Evolutionary conservation across 1,139 yeast genomes (phyloP), one percentile per base, ranked within the genome.

Genomic region (Kodamaea sp.): DNA sequence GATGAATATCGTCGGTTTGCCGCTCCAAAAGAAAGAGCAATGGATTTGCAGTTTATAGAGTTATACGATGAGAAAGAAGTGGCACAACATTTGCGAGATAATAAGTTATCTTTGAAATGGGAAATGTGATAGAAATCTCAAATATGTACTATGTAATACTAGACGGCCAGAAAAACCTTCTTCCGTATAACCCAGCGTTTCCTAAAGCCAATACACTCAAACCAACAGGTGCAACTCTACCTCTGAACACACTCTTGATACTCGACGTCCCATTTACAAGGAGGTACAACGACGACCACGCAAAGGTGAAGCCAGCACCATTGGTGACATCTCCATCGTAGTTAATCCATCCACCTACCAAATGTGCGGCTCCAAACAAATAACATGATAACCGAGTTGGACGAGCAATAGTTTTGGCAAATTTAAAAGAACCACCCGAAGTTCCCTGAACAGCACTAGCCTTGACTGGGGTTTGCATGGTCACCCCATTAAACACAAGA

Each of bases 1-100:
- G 97, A 92, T 53, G 98, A 92, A 57, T 92, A 92, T 62, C 69
- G 97, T 43, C 75, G 92, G 54, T 92, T 88, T 67, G 95, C 97
- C 5, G 86, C 86, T 40, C 98, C 98, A 7, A 92, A 92, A 63
- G 95, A 89, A 41, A 70, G 98, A 48, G 95, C 96, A 8, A 72
- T 92, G 70, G 98, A 92, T 63, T 96, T 89, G 59, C 96, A 92
- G 57, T 84, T 90, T 57, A 92, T 92, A 45, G 97, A 92, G 60
- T 70, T 87, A 69, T 90, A 85, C 58, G 82, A 87, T 52, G 88
- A 81, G 42, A 55, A 65, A 2, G 82, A 78, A 40, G 76, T 86
- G 10, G 70, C 70, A 24, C 54, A 70, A 31, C 71, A 66, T 49
- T 89, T 90, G 3, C 50, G 55, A 6, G 62, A 69, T 33, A 65